These are phyloP conservation scores for Inga laurina DNA, from an alignment of 306 rosid genomes.

Conservation along the genomic window DNA sequence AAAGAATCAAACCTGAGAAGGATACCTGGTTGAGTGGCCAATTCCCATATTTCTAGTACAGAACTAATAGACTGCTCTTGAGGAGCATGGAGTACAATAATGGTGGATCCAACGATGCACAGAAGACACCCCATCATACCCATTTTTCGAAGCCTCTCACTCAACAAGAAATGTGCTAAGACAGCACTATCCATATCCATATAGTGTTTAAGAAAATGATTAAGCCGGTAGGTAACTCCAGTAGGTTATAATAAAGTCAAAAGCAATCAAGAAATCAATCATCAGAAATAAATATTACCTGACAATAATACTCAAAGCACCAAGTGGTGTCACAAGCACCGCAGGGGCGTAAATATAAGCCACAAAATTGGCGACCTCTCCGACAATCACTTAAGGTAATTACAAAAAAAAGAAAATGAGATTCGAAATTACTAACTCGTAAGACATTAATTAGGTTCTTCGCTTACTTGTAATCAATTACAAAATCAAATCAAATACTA, in stretches of 20 bases:
- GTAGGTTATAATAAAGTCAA: neutral
- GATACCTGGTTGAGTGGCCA: slow-evolving; percentile 84
- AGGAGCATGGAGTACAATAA: slow-evolving; percentile 85
- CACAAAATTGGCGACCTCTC: slow-evolving; percentile 84
- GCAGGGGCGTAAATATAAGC: slow-evolving; percentile 89
- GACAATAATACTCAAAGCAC: slow-evolving; percentile 91
- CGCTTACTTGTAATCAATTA: neutral
- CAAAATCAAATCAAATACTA: neutral
- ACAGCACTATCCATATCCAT: slow-evolving; percentile 64
- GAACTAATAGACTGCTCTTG: slow-evolving; percentile 59
- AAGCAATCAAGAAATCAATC: neutral
- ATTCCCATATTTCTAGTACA: slow-evolving; percentile 73
- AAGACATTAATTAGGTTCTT: neutral
- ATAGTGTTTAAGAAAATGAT: slow-evolving; percentile 8
- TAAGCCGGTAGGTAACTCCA: neutral
- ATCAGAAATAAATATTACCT: slow-evolving; percentile 48
- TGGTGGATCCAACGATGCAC: slow-evolving; percentile 77
- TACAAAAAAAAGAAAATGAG: neutral
- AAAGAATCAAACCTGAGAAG: slow-evolving; percentile 8
- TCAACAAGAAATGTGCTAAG: slow-evolving; percentile 80
- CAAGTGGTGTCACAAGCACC: slow-evolving; percentile 86
- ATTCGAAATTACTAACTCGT: neutral
- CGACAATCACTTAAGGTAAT: slow-evolving; percentile 67
- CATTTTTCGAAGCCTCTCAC: slow-evolving; percentile 82
- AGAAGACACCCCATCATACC: slow-evolving; percentile 86